Conservation (phyloP, 2,329 filamentous ascomycete genomes). For the Pseudocercospora crystallina region DNA sequence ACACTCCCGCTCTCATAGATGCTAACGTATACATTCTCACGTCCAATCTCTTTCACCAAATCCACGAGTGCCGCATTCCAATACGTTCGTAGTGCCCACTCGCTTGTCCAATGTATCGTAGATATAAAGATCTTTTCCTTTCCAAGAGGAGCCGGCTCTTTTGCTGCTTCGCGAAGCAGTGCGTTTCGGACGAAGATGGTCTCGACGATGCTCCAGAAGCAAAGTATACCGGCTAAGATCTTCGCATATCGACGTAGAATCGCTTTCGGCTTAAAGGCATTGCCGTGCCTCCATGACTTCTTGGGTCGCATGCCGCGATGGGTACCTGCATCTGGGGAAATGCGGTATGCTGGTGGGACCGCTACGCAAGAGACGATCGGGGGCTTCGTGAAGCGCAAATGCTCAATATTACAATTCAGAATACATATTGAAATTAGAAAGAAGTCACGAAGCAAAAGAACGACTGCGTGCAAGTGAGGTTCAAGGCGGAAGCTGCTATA, state of each 20-base stretch:
- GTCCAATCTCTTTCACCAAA: conserved; percentile 58
- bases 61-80: conserved; percentile 64
- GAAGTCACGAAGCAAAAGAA: too few relatives aligned
- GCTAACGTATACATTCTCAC: conserved; percentile 66
- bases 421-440: too few relatives aligned
- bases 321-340: too few relatives aligned
- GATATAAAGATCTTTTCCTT: conserved; percentile 61
- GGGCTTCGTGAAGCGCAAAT: too few relatives aligned
- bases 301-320: too few relatives aligned
- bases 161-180: conserved; percentile 15
- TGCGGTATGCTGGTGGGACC: too few relatives aligned
- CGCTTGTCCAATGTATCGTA: conserved; percentile 69
- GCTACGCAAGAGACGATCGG: too few relatives aligned
- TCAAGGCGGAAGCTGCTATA: too few relatives aligned
- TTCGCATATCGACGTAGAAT: conserved; percentile 7
- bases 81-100: conserved; percentile 56
- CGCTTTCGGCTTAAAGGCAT: too few relatives aligned
- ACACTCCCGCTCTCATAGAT: conserved; percentile 66
- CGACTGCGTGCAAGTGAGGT: too few relatives aligned
- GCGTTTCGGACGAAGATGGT: conserved; percentile 21
- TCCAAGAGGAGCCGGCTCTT: conserved; percentile 17
- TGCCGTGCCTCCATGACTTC: too few relatives aligned
- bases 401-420: too few relatives aligned
- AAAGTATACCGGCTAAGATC: conserved; percentile 16
- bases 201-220: conserved; percentile 25